Evolutionary conservation across 768 basidiomycete species (phyloP), one percentile per base, ranked within the genome.

Genomic region (Tubosaeta brunneosetosa): DNA sequence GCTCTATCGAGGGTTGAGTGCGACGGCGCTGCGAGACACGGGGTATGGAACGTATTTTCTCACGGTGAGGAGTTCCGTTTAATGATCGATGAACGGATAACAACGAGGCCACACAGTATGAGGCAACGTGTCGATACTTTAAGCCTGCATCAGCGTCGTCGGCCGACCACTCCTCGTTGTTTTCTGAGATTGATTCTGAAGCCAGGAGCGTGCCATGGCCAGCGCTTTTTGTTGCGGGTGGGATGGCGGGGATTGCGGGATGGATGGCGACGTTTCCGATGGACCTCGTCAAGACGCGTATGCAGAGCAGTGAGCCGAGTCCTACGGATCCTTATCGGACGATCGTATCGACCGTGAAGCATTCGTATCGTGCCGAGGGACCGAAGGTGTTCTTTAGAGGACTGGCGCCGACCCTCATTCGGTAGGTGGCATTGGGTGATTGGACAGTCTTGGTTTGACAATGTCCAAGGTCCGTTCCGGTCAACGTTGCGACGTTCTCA

Each of bases 11-110:
- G 94, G 94, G 0, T 71, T 88, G 44, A 73, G 77, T 1, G 79
- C 83, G 0, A 94, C 91, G 0, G 83, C 84, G 1, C 63, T 92
- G 34, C 73, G 94, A 32, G 93, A 95, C 66, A 73, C 77, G 9
- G 91, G 86, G 2, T 95, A 88, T 62, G 94, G 92, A 7, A 82
- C 86, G 2, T 95, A 97, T 69, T 97, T 95, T 66, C 73, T 77
- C 50, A 79, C 85, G 57, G 88, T 88, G 59, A 59, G 83, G n/a
- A 17, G 31, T 32, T 27, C 19, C 16, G 45, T 42, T 14, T 42
- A 44, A 17, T 33, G 53, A 43, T 42, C 11, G 47, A 42, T 55
- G 52, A 49, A 49, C 49, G n/a, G 25, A 14, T 11, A 29, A 43
- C 52, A 42, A 52, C 41, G 49, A 49, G 59, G 49, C 46, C 44